phyloP scores from a whole-genome alignment of 164 flowering plant genomes.

The Platanus orientalis region DNA sequence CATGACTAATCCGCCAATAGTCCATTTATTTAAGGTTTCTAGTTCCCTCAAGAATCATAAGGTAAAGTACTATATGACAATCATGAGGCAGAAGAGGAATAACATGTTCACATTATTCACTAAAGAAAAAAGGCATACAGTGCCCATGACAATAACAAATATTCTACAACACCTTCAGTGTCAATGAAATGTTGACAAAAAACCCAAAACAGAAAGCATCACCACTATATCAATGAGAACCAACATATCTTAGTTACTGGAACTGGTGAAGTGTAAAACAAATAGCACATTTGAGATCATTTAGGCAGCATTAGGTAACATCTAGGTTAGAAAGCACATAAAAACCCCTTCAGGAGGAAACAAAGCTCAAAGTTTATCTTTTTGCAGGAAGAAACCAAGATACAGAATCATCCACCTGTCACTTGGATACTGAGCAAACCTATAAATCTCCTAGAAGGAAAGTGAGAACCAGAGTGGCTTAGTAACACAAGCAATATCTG shows the following conservation, averaged over 20 bases:
- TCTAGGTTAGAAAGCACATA: background rate
- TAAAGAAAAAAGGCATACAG: too few relatives aligned
- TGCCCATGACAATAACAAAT: too few relatives aligned
- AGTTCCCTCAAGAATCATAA: too few relatives aligned
- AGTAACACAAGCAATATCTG: background rate
- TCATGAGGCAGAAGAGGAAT: too few relatives aligned
- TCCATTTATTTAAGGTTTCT: too few relatives aligned
- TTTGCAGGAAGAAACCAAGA: background rate
- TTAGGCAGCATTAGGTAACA: background rate
- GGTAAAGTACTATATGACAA: too few relatives aligned
- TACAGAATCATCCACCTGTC: background rate
- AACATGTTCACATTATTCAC: too few relatives aligned
- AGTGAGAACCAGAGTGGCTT: constrained; percentile 2
- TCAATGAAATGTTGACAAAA: background rate
- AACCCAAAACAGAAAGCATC: background rate
- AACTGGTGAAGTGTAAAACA: background rate
- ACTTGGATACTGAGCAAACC: background rate
- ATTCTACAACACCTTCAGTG: background rate
- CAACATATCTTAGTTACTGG: background rate
- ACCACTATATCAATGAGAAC: background rate
- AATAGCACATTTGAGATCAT: background rate
- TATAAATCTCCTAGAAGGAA: background rate
- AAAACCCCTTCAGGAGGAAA: background rate
- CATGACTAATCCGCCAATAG: too few relatives aligned
- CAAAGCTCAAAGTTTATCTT: background rate